Percentiles rank a stretch among this genome's conserved stretches.
Evolutionary conservation across 2,329 filamentous ascomycete genomes (phyloP).

Genomic region (Talaromyces funiculosus): DNA sequence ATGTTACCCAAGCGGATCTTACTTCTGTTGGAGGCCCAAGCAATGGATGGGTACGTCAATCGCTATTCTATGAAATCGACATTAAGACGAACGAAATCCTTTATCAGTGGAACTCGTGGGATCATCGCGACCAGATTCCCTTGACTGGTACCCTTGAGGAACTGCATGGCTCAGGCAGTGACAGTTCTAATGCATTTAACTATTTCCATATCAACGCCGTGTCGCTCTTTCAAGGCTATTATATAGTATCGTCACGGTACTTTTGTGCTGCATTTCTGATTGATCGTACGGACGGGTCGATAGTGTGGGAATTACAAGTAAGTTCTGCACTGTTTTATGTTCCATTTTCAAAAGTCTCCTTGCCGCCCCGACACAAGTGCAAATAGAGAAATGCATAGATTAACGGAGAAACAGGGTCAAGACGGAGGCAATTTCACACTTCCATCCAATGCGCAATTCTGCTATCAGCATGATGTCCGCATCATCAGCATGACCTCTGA

Average conservation of each 20-base stretch:
- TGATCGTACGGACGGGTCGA: background rate
- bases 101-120: constrained; percentile 30
- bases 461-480: constrained; percentile 11
- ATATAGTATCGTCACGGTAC: background rate
- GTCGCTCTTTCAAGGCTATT: background rate
- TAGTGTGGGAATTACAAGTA: background rate
- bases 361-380: background rate
- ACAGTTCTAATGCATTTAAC: constrained; percentile 12
- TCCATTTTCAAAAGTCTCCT: background rate
- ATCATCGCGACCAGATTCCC: constrained; percentile 21
- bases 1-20: constrained; percentile 29
- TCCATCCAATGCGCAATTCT: constrained; percentile 10
- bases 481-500: background rate
- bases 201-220: constrained; percentile 15
- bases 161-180: background rate
- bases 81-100: constrained; percentile 30
- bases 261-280: background rate
- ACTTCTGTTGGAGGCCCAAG: constrained; percentile 25
- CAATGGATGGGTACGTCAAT: constrained; percentile 29
- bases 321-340: background rate
- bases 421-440: constrained; percentile 17
- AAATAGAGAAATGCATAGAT: background rate
- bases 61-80: constrained; percentile 32
- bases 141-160: background rate
- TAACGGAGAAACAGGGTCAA: constrained; percentile 10